phyloP scores from a whole-genome alignment of 1,284 basidiomycete species.

The Boletus coffeatus region DNA sequence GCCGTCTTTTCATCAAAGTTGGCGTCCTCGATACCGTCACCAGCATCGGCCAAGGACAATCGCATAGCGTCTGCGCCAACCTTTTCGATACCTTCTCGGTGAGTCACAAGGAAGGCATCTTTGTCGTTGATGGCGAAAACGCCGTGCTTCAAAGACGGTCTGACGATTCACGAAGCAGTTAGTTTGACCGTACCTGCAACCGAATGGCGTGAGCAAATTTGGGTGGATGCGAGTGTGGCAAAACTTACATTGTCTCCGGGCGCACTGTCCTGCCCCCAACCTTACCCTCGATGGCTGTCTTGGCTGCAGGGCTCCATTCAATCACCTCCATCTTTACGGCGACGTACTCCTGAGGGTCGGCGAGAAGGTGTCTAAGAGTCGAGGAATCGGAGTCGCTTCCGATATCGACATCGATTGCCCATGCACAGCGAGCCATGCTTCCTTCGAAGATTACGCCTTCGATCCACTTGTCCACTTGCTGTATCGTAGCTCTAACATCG shows the following conservation, averaged over 20 bases:
- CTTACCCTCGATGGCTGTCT: conserved; percentile 60
- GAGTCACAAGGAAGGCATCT: conserved; percentile 88
- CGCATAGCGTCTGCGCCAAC: conserved; percentile 94
- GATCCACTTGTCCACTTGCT: too few relatives aligned
- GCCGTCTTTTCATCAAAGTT: conserved; percentile 99
- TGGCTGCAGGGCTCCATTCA: conserved; percentile 68
- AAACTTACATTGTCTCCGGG: conserved; percentile 88
- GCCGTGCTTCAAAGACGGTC: conserved; percentile 88
- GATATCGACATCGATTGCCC: too few relatives aligned
- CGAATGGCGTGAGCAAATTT: conserved; percentile 7
- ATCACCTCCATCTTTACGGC: conserved; percentile 93
- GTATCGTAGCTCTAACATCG: too few relatives aligned
- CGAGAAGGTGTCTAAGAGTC: too few relatives aligned
- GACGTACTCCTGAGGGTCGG: conserved; percentile 88
- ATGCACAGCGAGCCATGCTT: too few relatives aligned
- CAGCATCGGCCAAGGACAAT: conserved; percentile 91
- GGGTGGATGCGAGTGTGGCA: conserved; percentile 4
- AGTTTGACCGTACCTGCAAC: conserved; percentile 88
- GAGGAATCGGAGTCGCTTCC: too few relatives aligned
- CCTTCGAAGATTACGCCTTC: too few relatives aligned
- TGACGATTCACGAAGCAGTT: conserved; percentile 83
- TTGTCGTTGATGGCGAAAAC: conserved; percentile 83
- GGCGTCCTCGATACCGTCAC: conserved; percentile 95
- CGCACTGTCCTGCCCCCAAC: conserved; percentile 81
- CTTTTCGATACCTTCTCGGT: conserved; percentile 79